Conservation (phyloP, 2,329 filamentous ascomycete genomes). For the Ceratocystis alfenasii region DNA sequence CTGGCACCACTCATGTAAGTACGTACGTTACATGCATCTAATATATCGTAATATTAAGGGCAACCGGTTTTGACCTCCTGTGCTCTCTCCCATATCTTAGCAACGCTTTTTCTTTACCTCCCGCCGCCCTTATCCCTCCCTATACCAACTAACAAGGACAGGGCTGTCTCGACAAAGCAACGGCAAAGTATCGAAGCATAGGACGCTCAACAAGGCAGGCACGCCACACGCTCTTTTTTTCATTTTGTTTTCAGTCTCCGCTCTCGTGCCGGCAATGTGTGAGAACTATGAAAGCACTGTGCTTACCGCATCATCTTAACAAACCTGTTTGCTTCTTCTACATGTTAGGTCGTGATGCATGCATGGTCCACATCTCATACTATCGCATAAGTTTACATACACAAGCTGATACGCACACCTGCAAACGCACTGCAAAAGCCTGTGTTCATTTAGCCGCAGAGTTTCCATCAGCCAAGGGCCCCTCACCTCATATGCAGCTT, state of each 20-base stretch:
- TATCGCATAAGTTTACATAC: background rate
- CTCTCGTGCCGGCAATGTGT: no score
- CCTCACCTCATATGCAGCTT: background rate
- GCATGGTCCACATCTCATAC: background rate
- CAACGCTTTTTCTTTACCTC: background rate
- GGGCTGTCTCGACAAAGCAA: no score
- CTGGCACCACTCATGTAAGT: background rate
- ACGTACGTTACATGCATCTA: background rate
- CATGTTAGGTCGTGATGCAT: background rate
- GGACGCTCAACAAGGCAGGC: no score
- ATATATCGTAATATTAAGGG: background rate
- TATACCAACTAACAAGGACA: background rate
- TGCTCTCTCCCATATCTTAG: background rate
- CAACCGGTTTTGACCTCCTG: slow-evolving; percentile 6
- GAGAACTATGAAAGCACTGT: background rate
- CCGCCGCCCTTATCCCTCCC: background rate
- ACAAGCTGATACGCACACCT: background rate
- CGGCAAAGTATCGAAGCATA: no score
- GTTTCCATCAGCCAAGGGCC: background rate
- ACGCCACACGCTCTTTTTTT: no score
- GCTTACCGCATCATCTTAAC: background rate
- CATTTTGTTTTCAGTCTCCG: no score
- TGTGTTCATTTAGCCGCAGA: background rate
- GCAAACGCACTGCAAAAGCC: background rate
- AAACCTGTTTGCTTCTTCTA: background rate